A percentile compares a stretch with the other conserved stretches of the same genome.
These are phyloP conservation scores for Spathaspora boniae DNA, from an alignment of 805 yeast species.

Conservation along the genomic window DNA sequence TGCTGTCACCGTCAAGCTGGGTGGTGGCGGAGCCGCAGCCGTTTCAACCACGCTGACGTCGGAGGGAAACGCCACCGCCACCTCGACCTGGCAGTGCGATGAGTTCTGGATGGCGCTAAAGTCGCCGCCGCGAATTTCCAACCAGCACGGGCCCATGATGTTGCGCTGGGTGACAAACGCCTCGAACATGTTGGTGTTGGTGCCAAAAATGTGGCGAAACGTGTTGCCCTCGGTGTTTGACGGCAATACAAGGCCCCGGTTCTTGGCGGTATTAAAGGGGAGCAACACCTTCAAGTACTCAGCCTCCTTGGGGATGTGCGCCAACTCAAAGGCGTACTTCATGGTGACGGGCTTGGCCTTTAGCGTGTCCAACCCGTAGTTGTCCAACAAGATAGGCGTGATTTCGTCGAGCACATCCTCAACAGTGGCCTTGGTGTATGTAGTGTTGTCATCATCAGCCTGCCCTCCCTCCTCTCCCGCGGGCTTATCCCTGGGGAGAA, in stretches of 20 bases:
- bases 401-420: slow-evolving; percentile 78
- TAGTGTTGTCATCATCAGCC: too few species aligned
- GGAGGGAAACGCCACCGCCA: slow-evolving; percentile 50
- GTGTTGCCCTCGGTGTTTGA: slow-evolving; percentile 70
- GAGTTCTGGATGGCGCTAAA: slow-evolving; percentile 56
- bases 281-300: slow-evolving; percentile 76
- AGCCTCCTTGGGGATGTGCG: slow-evolving; percentile 72
- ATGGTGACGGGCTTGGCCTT: slow-evolving; percentile 67
- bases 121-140: slow-evolving; percentile 64
- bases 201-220: slow-evolving; percentile 76
- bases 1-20: slow-evolving; percentile 62
- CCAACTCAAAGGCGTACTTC: slow-evolving; percentile 87
- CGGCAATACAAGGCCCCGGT: slow-evolving; percentile 49
- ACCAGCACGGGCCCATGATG: slow-evolving; percentile 98
- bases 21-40: slow-evolving; percentile 52
- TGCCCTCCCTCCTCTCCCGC: slow-evolving; percentile 42
- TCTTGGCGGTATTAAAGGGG: slow-evolving; percentile 67
- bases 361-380: slow-evolving; percentile 58
- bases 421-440: slow-evolving; percentile 33
- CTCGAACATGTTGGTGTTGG: slow-evolving; percentile 72
- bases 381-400: slow-evolving; percentile 57
- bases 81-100: slow-evolving; percentile 81
- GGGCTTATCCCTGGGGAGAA: slow-evolving; percentile 62
- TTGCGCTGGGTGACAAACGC: slow-evolving; percentile 77
- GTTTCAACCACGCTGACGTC: slow-evolving; percentile 37